Conservation (phyloP, 495 filamentous ascomycete genomes). For the Lindgomyces ingoldianus region DNA sequence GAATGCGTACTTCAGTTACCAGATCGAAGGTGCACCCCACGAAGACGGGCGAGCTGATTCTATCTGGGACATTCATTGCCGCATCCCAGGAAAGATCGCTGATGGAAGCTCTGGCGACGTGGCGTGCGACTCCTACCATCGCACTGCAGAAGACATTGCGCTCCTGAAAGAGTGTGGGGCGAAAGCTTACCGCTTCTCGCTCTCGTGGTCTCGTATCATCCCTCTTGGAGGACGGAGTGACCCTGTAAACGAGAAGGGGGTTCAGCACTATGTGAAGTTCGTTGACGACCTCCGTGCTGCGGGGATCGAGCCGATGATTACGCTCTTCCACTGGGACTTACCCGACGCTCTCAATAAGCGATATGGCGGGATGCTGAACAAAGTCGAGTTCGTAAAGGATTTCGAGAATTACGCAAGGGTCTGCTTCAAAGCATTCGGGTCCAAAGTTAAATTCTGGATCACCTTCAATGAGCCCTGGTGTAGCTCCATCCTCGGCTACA, state of each 20-base stretch:
- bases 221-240: conserved; percentile 64
- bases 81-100: conserved; percentile 72
- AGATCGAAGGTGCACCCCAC: conserved; percentile 70
- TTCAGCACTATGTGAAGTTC: conserved; percentile 63
- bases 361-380: conserved; percentile 62
- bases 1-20: conserved; percentile 56
- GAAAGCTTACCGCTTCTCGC: conserved; percentile 70
- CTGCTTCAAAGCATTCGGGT: conserved; percentile 55
- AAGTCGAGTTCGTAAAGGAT: conserved; percentile 60
- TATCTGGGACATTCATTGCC: conserved; percentile 78
- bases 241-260: conserved; percentile 60
- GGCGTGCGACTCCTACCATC: conserved; percentile 76
- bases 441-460: conserved; percentile 65
- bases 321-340: conserved; percentile 66
- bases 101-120: conserved; percentile 67
- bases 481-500: conserved; percentile 62
- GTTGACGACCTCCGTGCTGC: conserved; percentile 61
- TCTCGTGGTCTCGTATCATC: conserved; percentile 75
- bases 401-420: conserved; percentile 62
- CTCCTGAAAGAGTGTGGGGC: conserved; percentile 67
- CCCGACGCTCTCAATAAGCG: conserved; percentile 62
- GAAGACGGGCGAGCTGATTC: conserved; percentile 71
- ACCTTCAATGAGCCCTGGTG: conserved; percentile 69
- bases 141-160: conserved; percentile 70
- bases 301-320: conserved; percentile 62